Evolutionary conservation across 352 stramenopile species (phyloP), one percentile per base, ranked within the genome.

Genomic region (Globisporangium camurandrum): DNA sequence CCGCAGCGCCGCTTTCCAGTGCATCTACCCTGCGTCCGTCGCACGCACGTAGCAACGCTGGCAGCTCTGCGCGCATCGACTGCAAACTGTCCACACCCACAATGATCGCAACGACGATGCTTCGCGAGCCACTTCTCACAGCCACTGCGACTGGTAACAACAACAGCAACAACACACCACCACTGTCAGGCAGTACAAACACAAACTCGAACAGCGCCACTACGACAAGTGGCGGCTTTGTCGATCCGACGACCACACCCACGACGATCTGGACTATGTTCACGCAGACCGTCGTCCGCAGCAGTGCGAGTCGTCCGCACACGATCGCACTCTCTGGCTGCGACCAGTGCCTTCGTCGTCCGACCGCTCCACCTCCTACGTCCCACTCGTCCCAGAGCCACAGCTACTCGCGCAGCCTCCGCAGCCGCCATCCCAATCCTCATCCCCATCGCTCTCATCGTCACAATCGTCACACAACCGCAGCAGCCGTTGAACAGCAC

Each of bases 221-320:
- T n/a, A n/a, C n/a, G n/a, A n/a, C n/a, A n/a, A n/a, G 33, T 30
- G 44, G 51, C 19, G 20, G 33, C 16, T 17, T 43, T n/a, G 38
- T 59, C 12, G 53, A 54, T 39, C 30, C 53, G 30, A 59, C 46
- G 14, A 24, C 31, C 30, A 31, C 27, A 9, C 14, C 46, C 4
- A 20, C 46, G 8, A 59, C 53, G 4, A 31, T 59, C 38, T 59
- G 53, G 53, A 38, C 46, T 17, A 23, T 59, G 16, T 59, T 59
- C 34, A 36, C 54, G 37, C 53, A 59, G 31, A 59, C 43, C 4
- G 53, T 59, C 5, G 31, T 59, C 38, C 53, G 53, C 28, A 37
- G 54, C 38, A n/a, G n/a, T n/a, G 48, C 53, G 3, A 53, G 43
- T 46, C 28, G 49, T 24, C 11, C 53, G 4, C 27, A 51, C 31